phyloP scores from a whole-genome alignment of 805 yeast species.

The Metschnikowia matae region DNA sequence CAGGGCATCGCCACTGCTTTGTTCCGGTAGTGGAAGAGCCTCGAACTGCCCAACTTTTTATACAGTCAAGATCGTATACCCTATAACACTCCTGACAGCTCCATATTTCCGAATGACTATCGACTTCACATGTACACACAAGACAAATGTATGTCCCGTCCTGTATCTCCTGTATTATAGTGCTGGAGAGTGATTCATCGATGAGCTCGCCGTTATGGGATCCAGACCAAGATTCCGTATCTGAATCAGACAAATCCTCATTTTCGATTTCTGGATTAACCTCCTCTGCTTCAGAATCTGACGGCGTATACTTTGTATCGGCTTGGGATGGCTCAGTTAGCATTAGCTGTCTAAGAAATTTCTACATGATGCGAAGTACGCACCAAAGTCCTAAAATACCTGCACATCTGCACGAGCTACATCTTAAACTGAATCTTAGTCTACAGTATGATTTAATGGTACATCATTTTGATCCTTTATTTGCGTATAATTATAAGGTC shows the following conservation, averaged over 20 bases:
- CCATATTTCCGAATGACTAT: conserved; percentile 65
- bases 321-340: background rate
- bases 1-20: conserved; percentile 81
- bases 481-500: background rate
- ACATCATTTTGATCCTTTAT: background rate
- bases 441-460: background rate
- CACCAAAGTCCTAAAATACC: background rate
- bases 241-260: conserved; percentile 8
- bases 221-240: conserved; percentile 1
- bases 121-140: conserved; percentile 83
- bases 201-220: conserved; percentile 10
- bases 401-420: background rate
- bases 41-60: conserved; percentile 78
- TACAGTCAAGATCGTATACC: conserved; percentile 83
- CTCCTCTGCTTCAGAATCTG: background rate
- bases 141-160: conserved; percentile 77
- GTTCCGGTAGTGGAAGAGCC: conserved; percentile 62
- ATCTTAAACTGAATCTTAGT: background rate
- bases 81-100: conserved; percentile 73
- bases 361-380: background rate
- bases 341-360: background rate
- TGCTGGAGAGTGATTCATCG: conserved; percentile 31
- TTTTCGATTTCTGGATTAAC: background rate
- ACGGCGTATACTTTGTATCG: background rate
- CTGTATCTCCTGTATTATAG: conserved; percentile 55